A percentile compares a stretch with the other conserved stretches of the same genome.
Evolutionary conservation across 1,284 basidiomycete genomes (phyloP).

Genomic region (Apiotrichum gamsii): DNA sequence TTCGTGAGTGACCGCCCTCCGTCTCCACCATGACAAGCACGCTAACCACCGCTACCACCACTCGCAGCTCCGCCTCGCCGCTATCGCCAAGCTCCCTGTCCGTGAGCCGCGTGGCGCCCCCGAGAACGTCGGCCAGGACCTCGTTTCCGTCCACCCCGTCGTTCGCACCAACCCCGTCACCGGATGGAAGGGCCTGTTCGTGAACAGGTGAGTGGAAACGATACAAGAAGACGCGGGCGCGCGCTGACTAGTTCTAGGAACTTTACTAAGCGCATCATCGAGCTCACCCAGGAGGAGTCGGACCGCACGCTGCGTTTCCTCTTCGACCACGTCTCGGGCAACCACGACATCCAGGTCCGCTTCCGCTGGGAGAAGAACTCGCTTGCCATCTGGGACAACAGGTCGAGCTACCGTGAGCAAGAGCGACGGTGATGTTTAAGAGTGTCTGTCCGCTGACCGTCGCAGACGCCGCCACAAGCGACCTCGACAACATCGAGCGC

Average conservation of each 20-base stretch:
- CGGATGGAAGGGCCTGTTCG: slow-evolving; percentile 70
- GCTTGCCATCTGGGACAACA: slow-evolving; percentile 46
- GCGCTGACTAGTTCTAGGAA: too few relatives aligned
- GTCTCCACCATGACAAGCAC: too few relatives aligned
- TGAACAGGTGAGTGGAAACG: too few relatives aligned
- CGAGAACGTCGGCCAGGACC: slow-evolving; percentile 55
- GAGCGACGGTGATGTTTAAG: too few relatives aligned
- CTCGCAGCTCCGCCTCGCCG: slow-evolving; percentile 33
- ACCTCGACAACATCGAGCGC: slow-evolving; percentile 50
- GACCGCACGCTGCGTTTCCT: slow-evolving; percentile 36
- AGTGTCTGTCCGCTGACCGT: too few relatives aligned
- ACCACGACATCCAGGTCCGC: slow-evolving; percentile 61
- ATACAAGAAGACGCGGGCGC: too few relatives aligned
- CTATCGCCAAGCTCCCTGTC: slow-evolving; percentile 2
- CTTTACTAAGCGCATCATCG: slow-evolving; percentile 61
- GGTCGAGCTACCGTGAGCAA: slow-evolving; percentile 31
- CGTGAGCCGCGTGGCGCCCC: slow-evolving; percentile 52
- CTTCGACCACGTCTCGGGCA: slow-evolving; percentile 49
- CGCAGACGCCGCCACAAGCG: slow-evolving; percentile 46
- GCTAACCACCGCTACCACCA: too few relatives aligned
- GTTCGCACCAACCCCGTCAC: slow-evolving; percentile 53
- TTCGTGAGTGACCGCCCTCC: slow-evolving; percentile 49
- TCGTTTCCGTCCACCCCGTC: slow-evolving; percentile 59
- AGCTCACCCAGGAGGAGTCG: slow-evolving; percentile 56
- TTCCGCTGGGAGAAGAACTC: slow-evolving; percentile 49